phyloP scores from a whole-genome alignment of 805 yeast species.

The Priceomyces haplophilus region DNA sequence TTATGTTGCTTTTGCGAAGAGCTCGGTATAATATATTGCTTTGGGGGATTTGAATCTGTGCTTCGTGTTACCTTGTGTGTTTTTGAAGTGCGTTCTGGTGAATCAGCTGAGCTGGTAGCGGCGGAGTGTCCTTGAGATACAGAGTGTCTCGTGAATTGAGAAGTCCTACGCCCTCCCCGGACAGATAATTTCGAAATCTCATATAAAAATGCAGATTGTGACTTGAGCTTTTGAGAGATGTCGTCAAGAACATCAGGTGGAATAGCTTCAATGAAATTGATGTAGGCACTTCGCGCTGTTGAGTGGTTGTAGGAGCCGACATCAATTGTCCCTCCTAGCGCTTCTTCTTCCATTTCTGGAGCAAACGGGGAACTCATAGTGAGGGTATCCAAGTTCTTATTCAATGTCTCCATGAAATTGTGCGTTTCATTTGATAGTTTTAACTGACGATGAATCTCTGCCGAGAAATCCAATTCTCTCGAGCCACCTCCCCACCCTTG shows the following conservation, averaged over 20 bases:
- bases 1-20: too few species aligned
- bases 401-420: neutral
- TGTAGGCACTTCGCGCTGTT: neutral
- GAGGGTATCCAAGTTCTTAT: neutral
- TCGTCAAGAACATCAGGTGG: neutral
- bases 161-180: too few species aligned
- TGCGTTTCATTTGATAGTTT: neutral
- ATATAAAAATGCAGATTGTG: neutral
- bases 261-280: neutral
- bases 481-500: too few species aligned
- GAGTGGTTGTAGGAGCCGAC: neutral
- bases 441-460: neutral
- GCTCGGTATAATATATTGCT: too few species aligned
- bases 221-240: neutral
- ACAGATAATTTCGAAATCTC: neutral
- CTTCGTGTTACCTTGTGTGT: neutral
- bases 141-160: too few species aligned
- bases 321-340: neutral
- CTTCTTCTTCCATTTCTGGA: neutral
- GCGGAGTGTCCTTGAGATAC: neutral
- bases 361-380: neutral
- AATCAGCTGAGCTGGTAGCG: neutral
- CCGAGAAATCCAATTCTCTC: neutral
- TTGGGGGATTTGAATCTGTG: neutral
- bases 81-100: neutral